Conservation (phyloP, 768 basidiomycete species). For the Termitomyces sp. region DNA sequence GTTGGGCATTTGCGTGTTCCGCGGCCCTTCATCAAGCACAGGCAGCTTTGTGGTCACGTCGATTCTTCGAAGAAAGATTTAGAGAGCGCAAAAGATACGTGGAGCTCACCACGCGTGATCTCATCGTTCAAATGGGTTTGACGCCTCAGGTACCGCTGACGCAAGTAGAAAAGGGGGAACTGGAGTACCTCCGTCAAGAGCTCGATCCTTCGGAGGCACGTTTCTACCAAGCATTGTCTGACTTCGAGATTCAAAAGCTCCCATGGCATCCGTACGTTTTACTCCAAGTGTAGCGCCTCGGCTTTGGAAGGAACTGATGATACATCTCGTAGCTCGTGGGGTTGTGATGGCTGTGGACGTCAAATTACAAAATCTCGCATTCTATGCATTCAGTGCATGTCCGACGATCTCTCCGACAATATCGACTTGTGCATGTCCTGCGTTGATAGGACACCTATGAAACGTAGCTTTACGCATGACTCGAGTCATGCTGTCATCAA, state of each 20-base stretch:
- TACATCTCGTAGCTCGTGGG: conserved; percentile 19
- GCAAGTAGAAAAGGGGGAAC: conserved; percentile 22
- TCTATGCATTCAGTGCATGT: conserved; percentile 29
- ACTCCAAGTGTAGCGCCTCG: neutral
- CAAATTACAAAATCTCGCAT: conserved; percentile 28
- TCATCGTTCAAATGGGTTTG: conserved; percentile 26
- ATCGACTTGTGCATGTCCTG: conserved; percentile 30
- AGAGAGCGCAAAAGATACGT: conserved; percentile 28
- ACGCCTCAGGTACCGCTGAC: conserved; percentile 28
- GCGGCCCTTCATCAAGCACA: conserved; percentile 27
- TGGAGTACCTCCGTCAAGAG: conserved; percentile 26
- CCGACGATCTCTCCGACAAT: conserved; percentile 29
- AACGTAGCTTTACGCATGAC: conserved; percentile 28
- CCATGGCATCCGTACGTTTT: conserved; percentile 32
- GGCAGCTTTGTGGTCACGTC: conserved; percentile 27
- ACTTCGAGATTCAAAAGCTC: conserved; percentile 30
- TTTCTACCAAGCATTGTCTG: conserved; percentile 29
- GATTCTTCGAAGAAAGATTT: conserved; percentile 27
- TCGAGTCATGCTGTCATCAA: conserved; percentile 28
- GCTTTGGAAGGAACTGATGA: neutral
- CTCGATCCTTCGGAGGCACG: conserved; percentile 31
- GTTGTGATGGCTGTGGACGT: conserved; percentile 30
- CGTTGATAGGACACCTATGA: conserved; percentile 23
- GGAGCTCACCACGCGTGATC: conserved; percentile 24
- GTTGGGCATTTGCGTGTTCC: conserved; percentile 31